Percentiles rank a stretch among this genome's conserved stretches.
These are phyloP conservation scores for Hypoxylon fragiforme DNA, from an alignment of 495 filamentous ascomycete genomes.

Conservation along the genomic window DNA sequence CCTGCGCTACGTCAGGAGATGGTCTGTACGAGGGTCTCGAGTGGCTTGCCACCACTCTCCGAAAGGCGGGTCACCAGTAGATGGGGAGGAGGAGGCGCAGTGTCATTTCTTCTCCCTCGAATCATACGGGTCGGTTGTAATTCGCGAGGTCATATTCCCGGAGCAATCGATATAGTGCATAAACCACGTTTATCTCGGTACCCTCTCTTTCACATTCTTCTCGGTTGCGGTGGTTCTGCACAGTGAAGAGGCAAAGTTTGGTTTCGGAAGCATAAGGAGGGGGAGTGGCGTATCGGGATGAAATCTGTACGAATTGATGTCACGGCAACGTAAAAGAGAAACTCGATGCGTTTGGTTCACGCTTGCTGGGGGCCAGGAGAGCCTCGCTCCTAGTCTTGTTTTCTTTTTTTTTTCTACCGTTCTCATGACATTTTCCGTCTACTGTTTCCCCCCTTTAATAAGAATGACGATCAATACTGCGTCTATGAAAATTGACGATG, in stretches of 20 bases:
- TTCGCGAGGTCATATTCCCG: conserved; percentile 46
- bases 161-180: conserved; percentile 53
- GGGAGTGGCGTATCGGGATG: conserved; percentile 50
- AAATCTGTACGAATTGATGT: conserved; percentile 56
- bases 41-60: conserved; percentile 95
- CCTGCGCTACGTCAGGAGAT: conserved; percentile 98
- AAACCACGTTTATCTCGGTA: conserved; percentile 39
- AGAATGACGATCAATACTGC: conserved; percentile 29
- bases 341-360: conserved; percentile 32
- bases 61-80: conserved; percentile 87
- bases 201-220: conserved; percentile 34
- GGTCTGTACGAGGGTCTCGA: conserved; percentile 99
- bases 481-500: conserved; percentile 14
- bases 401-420: conserved; percentile 14
- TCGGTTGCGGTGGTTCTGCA: conserved; percentile 44
- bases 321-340: conserved; percentile 38
- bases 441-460: conserved; percentile 33
- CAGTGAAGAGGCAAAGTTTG: conserved; percentile 43
- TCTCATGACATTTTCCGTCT: conserved; percentile 23
- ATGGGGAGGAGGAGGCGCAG: conserved; percentile 28
- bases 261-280: conserved; percentile 47
- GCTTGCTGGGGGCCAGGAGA: conserved; percentile 17
- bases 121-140: conserved; percentile 53
- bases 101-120: conserved; percentile 36
- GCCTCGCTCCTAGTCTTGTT: conserved; percentile 22